phyloP scores from a whole-genome alignment of 2,329 filamentous ascomycete genomes.

The Teratosphaeria nubilosa region DNA sequence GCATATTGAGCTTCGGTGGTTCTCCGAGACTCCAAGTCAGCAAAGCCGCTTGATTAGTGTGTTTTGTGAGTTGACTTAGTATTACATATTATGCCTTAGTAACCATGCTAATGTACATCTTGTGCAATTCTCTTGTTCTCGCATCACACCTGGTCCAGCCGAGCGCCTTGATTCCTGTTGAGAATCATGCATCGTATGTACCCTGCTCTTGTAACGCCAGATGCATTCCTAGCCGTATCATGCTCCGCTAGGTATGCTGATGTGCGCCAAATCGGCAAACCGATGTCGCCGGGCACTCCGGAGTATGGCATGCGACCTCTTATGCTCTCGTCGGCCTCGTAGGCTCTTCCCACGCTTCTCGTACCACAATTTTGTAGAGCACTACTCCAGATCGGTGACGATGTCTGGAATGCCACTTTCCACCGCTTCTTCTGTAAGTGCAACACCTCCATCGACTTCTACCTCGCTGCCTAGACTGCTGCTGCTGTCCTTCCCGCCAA shows the following conservation, averaged over 20 bases:
- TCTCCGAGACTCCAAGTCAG: too few species aligned
- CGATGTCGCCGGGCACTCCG: not conserved
- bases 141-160: not conserved
- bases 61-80: not conserved
- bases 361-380: too few species aligned
- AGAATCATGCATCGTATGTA: not conserved
- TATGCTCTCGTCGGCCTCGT: not conserved
- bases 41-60: not conserved
- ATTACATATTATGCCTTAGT: not conserved
- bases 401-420: conserved; percentile 34
- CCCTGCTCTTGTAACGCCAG: not conserved
- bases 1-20: too few species aligned
- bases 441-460: conserved; percentile 43
- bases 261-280: not conserved
- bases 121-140: not conserved
- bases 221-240: not conserved
- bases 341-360: not conserved
- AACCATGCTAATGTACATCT: not conserved
- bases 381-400: conserved; percentile 2
- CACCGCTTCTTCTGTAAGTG: conserved; percentile 48
- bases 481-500: conserved; percentile 10
- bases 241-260: not conserved
- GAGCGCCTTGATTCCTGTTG: not conserved
- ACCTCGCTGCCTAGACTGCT: conserved; percentile 27
- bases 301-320: not conserved